A percentile compares a stretch with the other conserved stretches of the same genome.
Conservation (phyloP, 2,329 filamentous ascomycete species). For the Penicillium sp. region DNA sequence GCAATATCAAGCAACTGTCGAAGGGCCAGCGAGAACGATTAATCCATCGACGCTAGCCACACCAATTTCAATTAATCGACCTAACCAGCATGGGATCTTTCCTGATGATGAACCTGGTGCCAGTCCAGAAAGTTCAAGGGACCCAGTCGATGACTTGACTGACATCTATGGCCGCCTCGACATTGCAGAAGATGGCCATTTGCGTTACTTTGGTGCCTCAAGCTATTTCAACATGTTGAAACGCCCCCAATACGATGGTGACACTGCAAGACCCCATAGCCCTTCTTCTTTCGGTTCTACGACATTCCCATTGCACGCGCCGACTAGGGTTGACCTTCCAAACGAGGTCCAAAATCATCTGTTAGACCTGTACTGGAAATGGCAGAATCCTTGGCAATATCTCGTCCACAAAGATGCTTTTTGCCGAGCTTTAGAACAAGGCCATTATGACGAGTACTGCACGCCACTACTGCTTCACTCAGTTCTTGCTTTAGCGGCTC, state of each 20-base stretch:
- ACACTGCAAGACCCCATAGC: background rate
- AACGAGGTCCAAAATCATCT: background rate
- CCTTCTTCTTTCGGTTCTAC: too few species aligned
- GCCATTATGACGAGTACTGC: background rate
- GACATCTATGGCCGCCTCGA: background rate
- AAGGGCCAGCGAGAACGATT: too few species aligned
- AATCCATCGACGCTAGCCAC: too few species aligned
- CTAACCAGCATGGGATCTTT: too few species aligned
- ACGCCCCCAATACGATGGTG: background rate
- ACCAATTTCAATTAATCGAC: too few species aligned
- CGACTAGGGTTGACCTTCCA: background rate
- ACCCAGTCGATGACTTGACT: background rate
- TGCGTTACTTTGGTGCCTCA: background rate
- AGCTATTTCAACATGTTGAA: background rate
- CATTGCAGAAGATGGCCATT: background rate
- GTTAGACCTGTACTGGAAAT: background rate
- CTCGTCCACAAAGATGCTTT: background rate
- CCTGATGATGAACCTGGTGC: too few species aligned
- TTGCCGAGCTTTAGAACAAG: background rate
- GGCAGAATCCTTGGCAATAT: constrained; percentile 3
- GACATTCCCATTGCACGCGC: background rate
- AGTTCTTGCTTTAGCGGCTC: background rate
- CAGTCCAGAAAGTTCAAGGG: too few species aligned
- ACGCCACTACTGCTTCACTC: constrained; percentile 1
- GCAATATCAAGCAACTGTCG: too few species aligned